Evolutionary conservation across 345 rosid genomes (phyloP).

Genomic region (Nephelium lappaceum): DNA sequence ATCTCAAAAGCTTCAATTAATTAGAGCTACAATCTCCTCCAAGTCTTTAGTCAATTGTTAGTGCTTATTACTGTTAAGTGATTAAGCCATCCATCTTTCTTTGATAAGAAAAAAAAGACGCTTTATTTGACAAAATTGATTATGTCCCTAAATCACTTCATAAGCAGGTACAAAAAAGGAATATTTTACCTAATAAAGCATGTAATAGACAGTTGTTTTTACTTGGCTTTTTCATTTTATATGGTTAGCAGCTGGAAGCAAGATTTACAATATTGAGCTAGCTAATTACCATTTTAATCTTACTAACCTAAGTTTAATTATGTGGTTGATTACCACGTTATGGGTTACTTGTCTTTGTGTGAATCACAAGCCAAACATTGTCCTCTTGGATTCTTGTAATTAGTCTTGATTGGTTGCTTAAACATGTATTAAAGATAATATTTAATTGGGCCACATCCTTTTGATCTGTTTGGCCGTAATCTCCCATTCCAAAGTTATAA

Average conservation of each 20-base stretch:
- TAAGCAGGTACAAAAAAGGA: conserved; percentile 29
- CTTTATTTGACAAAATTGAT: conserved; percentile 28
- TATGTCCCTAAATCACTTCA: conserved; percentile 20
- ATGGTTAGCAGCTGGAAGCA: conserved; percentile 50
- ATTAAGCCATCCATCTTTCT: conserved; percentile 24
- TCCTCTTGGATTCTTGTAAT: conserved; percentile 33
- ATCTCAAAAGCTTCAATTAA: neutral
- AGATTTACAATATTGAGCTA: conserved; percentile 5
- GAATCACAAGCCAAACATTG: conserved; percentile 23
- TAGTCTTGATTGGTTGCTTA: conserved; percentile 28
- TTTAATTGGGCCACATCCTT: neutral
- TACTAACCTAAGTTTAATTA: conserved; percentile 7
- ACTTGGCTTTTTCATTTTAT: conserved; percentile 18
- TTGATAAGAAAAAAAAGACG: conserved; percentile 16
- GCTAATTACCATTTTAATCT: conserved; percentile 16
- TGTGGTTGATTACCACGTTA: conserved; percentile 21
- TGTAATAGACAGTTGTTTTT: conserved; percentile 25
- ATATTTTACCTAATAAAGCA: conserved; percentile 48
- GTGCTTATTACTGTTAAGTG: conserved; percentile 30
- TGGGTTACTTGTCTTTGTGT: neutral
- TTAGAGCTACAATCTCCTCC: conserved; percentile 19
- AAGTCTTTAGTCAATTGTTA: conserved; percentile 27
- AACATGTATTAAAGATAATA: conserved; percentile 23
- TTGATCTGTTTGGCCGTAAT: conserved; percentile 9
- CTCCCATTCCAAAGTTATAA: conserved; percentile 21